Conservation (phyloP, 2,329 filamentous ascomycete genomes). For the Ceratocystis variospora region DNA sequence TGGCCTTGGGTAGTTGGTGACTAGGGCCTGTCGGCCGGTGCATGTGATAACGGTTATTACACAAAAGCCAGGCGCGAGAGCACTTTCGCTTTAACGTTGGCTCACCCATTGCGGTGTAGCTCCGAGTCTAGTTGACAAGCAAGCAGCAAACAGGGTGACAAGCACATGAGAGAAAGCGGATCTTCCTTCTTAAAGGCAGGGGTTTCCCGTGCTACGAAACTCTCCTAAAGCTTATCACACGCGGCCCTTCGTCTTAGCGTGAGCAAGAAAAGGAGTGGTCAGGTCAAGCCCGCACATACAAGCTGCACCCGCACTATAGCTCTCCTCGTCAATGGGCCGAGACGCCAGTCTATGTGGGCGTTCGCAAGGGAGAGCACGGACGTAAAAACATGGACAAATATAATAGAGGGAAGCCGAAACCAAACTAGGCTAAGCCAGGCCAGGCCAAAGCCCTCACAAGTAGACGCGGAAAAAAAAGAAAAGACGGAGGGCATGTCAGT, state of each 20-base stretch:
- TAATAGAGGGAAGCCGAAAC: no score
- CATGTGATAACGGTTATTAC: no score
- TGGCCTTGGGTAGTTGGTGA: no score
- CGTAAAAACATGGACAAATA: neutral
- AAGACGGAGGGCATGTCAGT: no score
- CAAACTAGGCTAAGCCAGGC: no score
- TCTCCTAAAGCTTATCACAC: constrained; percentile 8
- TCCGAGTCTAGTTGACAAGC: neutral
- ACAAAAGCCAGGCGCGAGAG: no score
- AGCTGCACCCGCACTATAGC: neutral
- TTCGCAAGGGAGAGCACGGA: neutral
- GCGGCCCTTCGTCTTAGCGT: neutral
- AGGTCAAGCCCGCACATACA: neutral
- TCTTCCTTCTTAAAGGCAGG: neutral
- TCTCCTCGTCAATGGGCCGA: neutral
- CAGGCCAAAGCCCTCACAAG: no score
- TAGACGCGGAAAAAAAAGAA: no score
- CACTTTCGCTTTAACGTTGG: no score
- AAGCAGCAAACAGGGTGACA: no score
- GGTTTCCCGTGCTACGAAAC: neutral
- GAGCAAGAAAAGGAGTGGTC: neutral
- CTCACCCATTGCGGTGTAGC: neutral
- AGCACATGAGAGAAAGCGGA: neutral
- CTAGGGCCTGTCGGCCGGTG: no score
- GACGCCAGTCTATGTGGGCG: neutral